These are phyloP conservation scores for Sugiyamaella boreocaroliniensis DNA, from an alignment of 805 yeast species.

Conservation along the genomic window DNA sequence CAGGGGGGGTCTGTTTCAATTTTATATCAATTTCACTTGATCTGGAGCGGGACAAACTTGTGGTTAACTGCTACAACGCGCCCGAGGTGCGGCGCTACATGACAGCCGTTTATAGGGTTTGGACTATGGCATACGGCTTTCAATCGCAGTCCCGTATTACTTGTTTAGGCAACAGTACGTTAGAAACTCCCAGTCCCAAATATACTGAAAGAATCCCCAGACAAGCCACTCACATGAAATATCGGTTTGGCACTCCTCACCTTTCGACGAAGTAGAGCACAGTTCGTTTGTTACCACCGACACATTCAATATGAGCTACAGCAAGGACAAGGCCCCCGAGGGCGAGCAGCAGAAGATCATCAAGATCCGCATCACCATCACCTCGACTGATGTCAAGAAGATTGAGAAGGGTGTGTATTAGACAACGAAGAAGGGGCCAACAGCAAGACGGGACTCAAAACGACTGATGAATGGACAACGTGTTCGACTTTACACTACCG, in stretches of 20 bases:
- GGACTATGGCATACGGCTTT: background rate
- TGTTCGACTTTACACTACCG: background rate
- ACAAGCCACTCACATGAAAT: constrained; percentile 5
- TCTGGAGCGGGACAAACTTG: too few relatives aligned
- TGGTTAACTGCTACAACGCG: too few relatives aligned
- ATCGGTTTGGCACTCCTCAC: background rate
- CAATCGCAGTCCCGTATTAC: background rate
- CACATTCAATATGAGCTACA: constrained; percentile 30
- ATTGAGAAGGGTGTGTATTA: constrained; percentile 58
- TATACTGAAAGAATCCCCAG: background rate
- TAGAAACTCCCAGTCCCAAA: background rate
- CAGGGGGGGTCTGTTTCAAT: too few relatives aligned
- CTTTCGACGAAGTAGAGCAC: background rate
- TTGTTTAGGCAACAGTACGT: background rate
- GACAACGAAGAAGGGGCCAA: background rate
- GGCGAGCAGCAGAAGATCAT: constrained; percentile 69
- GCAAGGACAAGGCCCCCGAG: constrained; percentile 74
- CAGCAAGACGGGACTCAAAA: background rate
- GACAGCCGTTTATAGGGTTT: background rate
- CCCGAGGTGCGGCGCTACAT: too few relatives aligned
- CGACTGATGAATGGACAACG: background rate
- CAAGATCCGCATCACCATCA: constrained; percentile 98
- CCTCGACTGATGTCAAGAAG: constrained; percentile 97
- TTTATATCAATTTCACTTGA: too few relatives aligned
- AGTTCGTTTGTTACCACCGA: background rate